Evolutionary conservation across 805 yeast genomes (phyloP).

Genomic region (Ogataea chonburiensis): DNA sequence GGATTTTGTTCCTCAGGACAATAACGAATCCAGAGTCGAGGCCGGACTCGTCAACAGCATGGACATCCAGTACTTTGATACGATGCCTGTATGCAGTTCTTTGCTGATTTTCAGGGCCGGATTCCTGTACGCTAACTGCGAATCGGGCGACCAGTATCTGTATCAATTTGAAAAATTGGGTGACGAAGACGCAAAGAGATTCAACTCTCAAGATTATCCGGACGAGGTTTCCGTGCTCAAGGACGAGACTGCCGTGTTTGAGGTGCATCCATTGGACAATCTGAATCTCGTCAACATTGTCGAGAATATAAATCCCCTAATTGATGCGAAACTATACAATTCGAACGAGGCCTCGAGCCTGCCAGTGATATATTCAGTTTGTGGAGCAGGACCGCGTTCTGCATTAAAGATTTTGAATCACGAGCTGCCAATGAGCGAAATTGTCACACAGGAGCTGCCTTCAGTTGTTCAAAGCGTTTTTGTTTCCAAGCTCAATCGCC

Average conservation of each 20-base stretch:
- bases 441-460: conserved; percentile 79
- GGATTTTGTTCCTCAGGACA: conserved; percentile 42
- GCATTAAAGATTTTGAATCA: conserved; percentile 48
- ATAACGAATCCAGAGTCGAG: conserved; percentile 35
- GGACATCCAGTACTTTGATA: conserved; percentile 70
- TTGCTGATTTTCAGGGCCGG: conserved; percentile 73
- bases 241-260: conserved; percentile 26
- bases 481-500: conserved; percentile 51
- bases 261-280: conserved; percentile 47
- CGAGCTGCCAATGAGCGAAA: conserved; percentile 58
- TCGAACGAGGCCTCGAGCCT: conserved; percentile 33
- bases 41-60: conserved; percentile 40
- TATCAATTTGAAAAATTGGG: conserved; percentile 82
- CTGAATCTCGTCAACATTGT: conserved; percentile 55
- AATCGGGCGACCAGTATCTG: conserved; percentile 60
- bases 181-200: conserved; percentile 39
- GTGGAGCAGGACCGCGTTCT: conserved; percentile 46
- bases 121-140: conserved; percentile 64
- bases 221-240: conserved; percentile 32
- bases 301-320: conserved; percentile 53
- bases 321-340: conserved; percentile 40
- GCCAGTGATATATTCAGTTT: conserved; percentile 42
- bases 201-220: conserved; percentile 36
- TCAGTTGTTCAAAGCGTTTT: conserved; percentile 59
- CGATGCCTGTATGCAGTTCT: conserved; percentile 58